phyloP scores from a whole-genome alignment of 2,329 filamentous ascomycete species.

The Apiospora rasikravindrae region DNA sequence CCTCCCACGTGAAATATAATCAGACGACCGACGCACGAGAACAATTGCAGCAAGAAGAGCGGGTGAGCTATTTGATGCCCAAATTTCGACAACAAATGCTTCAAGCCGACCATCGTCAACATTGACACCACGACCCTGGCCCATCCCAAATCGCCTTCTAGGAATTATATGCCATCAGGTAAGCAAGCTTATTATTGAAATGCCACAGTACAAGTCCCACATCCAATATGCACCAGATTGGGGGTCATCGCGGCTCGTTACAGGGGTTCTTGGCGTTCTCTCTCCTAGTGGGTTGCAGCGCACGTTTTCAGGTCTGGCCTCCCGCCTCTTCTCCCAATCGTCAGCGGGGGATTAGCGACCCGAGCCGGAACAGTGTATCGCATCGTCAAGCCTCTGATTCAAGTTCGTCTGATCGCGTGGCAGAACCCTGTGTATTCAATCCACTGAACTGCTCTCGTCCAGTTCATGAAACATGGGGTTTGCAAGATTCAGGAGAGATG shows the following conservation, averaged over 20 bases:
- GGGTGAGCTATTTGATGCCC: not conserved
- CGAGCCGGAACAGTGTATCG: constrained; percentile 8
- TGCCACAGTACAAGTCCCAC: not conserved
- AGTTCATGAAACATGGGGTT: constrained; percentile 6
- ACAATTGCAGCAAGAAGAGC: not conserved
- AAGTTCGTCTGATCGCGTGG: constrained; percentile 11
- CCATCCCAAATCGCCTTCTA: not conserved
- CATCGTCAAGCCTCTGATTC: not conserved
- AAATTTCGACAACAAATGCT: not conserved
- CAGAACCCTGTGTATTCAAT: not conserved
- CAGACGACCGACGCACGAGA: not conserved
- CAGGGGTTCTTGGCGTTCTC: not conserved
- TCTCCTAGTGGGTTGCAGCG: not conserved
- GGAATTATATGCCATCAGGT: not conserved
- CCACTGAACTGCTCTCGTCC: not conserved
- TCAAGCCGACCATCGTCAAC: not conserved
- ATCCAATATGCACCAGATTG: not conserved
- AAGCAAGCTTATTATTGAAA: not conserved
- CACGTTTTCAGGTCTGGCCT: not conserved
- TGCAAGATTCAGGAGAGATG: not conserved
- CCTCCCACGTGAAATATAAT: not conserved
- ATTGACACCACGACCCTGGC: not conserved
- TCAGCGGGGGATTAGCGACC: not conserved
- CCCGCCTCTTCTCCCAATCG: not conserved
- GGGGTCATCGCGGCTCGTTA: not conserved